These are phyloP conservation scores for Boechera stricta DNA, from an alignment of 345 rosid genomes.

Conservation along the genomic window DNA sequence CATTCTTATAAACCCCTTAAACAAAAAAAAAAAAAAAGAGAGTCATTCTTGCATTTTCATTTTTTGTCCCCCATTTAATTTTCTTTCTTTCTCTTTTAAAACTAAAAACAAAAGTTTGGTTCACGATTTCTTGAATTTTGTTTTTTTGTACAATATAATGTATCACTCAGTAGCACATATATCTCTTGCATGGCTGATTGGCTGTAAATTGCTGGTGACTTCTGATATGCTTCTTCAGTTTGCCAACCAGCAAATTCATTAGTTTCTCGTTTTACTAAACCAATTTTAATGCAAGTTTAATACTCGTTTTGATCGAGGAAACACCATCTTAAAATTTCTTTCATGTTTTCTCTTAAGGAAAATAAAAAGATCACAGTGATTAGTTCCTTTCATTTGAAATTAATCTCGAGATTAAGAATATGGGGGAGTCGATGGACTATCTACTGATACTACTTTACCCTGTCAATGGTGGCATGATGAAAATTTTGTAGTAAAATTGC, in stretches of 20 bases:
- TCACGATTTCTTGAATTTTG: conserved; percentile 32
- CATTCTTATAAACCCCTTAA: neutral
- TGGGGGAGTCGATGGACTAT: neutral
- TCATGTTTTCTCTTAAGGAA: neutral
- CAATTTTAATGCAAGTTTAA: neutral
- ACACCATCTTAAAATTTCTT: neutral
- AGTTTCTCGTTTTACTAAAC: conserved; percentile 8
- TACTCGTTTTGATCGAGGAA: conserved; percentile 21
- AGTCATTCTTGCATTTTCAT: conserved; percentile 15
- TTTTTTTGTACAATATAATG: conserved; percentile 15
- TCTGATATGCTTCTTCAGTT: neutral
- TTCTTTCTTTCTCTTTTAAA: conserved; percentile 6
- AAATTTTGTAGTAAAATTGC: neutral
- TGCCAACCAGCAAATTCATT: conserved; percentile 19
- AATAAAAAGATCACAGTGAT: neutral
- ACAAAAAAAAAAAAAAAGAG: neutral
- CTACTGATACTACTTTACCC: neutral
- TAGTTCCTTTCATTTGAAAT: neutral
- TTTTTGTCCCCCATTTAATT: neutral
- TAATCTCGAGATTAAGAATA: neutral
- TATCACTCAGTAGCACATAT: neutral
- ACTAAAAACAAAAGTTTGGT: conserved; percentile 25
- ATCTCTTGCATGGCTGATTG: conserved; percentile 27
- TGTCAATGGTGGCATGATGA: neutral
- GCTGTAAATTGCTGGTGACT: conserved; percentile 27